Evolutionary conservation across 495 filamentous ascomycete genomes (phyloP).

Genomic region (Trichocladium antarcticum): DNA sequence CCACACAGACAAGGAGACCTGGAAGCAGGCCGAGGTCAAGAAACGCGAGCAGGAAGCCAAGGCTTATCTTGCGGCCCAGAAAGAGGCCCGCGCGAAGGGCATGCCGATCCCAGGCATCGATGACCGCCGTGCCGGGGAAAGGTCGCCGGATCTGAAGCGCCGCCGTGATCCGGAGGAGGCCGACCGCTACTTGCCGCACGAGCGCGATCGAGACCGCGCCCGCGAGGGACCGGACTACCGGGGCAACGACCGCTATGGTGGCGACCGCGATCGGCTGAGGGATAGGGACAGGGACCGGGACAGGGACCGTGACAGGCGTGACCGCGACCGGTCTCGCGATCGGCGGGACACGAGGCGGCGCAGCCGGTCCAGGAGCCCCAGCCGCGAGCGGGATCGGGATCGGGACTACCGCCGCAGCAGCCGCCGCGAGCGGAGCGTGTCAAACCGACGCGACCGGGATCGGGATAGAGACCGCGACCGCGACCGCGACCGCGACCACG

Average conservation of each 20-base stretch:
- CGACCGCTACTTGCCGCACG: constrained; percentile 33
- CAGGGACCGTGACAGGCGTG: constrained; percentile 13
- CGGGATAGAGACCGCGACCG: constrained; percentile 14
- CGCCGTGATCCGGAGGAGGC: constrained; percentile 32
- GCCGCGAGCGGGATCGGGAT: constrained; percentile 12
- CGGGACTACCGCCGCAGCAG: constrained; percentile 3
- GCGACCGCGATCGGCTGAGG: constrained; percentile 7
- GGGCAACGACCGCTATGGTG: constrained; percentile 11
- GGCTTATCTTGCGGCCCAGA: constrained; percentile 43
- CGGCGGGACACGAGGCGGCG: constrained; percentile 10
- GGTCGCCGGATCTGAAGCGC: constrained; percentile 38
- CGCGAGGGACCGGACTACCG: constrained; percentile 12
- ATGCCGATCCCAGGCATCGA: constrained; percentile 38
- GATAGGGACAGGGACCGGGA: constrained; percentile 18
- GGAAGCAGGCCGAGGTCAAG: constrained; percentile 45
- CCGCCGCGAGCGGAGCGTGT: constrained; percentile 11
- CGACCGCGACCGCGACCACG: constrained; percentile 15
- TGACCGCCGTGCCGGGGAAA: constrained; percentile 33
- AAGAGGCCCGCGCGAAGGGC: constrained; percentile 42
- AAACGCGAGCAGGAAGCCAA: constrained; percentile 49
- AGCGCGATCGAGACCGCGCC: constrained; percentile 24
- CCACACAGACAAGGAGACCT: constrained; percentile 31
- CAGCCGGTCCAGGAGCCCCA: constrained; percentile 13
- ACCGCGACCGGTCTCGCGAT: constrained; percentile 6
- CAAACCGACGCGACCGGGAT: constrained; percentile 10